These are phyloP conservation scores for Venustampulla echinocandica DNA, from an alignment of 495 filamentous ascomycete species.

Conservation along the genomic window DNA sequence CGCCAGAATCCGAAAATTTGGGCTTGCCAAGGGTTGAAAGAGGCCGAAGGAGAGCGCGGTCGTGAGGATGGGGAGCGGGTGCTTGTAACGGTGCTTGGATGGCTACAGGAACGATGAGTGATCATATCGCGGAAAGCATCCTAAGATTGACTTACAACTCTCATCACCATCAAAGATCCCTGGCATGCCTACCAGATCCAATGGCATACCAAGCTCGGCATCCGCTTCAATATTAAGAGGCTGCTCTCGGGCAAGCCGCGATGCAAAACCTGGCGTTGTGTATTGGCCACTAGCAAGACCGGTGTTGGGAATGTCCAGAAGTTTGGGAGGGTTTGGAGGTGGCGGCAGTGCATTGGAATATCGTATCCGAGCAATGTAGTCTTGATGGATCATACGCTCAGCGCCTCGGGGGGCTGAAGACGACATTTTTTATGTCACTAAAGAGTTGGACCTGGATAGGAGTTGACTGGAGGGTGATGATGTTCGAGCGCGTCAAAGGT, in stretches of 20 bases:
- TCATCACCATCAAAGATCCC: constrained; percentile 93
- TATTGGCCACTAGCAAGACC: constrained; percentile 76
- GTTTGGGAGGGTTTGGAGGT: constrained; percentile 86
- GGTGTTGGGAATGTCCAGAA: constrained; percentile 90
- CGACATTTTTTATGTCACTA: constrained; percentile 27
- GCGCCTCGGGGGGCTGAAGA: constrained; percentile 30
- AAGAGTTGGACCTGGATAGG: constrained; percentile 10
- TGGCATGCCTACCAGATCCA: constrained; percentile 90
- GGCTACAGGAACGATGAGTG: constrained; percentile 40
- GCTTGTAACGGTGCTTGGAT: constrained; percentile 66
- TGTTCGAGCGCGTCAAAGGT: not conserved
- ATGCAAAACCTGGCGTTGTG: constrained; percentile 78
- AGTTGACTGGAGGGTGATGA: constrained; percentile 1
- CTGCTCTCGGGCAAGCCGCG: constrained; percentile 78
- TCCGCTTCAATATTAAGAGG: constrained; percentile 94
- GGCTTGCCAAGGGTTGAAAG: constrained; percentile 77
- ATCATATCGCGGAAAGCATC: not conserved
- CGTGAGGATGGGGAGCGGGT: constrained; percentile 67
- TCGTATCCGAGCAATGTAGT: constrained; percentile 90
- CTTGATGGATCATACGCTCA: constrained; percentile 73
- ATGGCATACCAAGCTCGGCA: constrained; percentile 93
- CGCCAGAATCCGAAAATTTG: constrained; percentile 49
- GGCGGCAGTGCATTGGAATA: constrained; percentile 93
- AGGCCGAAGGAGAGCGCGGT: constrained; percentile 70
- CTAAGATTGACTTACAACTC: constrained; percentile 57